Conservation (phyloP, 208 protist species). For the Trypanosoma melophagium region DNA sequence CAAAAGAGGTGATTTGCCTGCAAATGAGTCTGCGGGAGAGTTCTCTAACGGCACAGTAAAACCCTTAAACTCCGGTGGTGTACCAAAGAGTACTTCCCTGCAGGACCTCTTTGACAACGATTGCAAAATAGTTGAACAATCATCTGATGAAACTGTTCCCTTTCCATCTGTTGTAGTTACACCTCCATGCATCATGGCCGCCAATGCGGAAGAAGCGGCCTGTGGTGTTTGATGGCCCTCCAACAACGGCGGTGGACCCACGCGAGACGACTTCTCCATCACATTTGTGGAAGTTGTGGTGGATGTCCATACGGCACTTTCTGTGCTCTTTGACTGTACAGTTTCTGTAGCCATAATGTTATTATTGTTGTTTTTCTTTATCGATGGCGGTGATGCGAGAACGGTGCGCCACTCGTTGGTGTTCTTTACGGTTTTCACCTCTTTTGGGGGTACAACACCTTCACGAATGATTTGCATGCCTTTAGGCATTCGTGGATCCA, state of each 20-base stretch:
- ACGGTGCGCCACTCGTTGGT: not conserved
- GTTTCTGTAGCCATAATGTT: not conserved
- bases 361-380: not conserved
- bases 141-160: slow-evolving; percentile 20
- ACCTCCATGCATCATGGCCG: slow-evolving; percentile 3
- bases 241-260: not conserved
- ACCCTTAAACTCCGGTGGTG: slow-evolving; percentile 74
- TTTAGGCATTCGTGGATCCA: slow-evolving; percentile 53
- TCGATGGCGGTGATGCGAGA: not conserved
- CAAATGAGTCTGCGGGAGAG: slow-evolving; percentile 20
- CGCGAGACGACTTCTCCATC: no score
- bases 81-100: slow-evolving; percentile 51
- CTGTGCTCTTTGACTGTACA: not conserved
- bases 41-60: slow-evolving; percentile 36
- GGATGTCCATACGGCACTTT: not conserved
- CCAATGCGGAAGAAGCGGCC: not conserved
- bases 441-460: not conserved
- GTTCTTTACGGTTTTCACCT: slow-evolving; percentile 2
- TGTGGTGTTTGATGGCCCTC: slow-evolving; percentile 26
- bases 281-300: not conserved
- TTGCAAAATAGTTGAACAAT: slow-evolving; percentile 7
- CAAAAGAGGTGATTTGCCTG: slow-evolving; percentile 23
- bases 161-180: slow-evolving; percentile 15
- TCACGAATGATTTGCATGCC: slow-evolving; percentile 47
- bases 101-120: slow-evolving; percentile 15